Conservation (phyloP, 768 basidiomycete genomes). For the Psilocybe cyanescens region DNA sequence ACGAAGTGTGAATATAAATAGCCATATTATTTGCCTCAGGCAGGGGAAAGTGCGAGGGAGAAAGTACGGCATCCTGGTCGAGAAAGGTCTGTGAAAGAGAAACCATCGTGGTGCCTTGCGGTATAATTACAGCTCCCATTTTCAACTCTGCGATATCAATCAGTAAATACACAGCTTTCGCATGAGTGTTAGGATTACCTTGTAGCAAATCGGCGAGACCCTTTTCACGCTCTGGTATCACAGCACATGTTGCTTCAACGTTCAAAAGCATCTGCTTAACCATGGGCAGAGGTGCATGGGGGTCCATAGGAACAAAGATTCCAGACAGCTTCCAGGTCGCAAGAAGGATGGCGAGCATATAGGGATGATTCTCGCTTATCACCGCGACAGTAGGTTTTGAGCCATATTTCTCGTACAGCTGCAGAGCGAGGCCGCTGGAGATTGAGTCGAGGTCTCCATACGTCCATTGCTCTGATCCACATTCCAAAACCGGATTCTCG, state of each 20-base stretch:
- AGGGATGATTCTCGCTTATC: slow-evolving; percentile 33
- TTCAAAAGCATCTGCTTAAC: slow-evolving; percentile 27
- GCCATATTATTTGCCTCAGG: slow-evolving; percentile 16
- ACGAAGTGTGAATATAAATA: slow-evolving; percentile 34
- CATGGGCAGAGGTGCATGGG: slow-evolving; percentile 27
- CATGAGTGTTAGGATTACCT: slow-evolving; percentile 8
- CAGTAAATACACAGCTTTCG: background rate
- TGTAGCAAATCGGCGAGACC: slow-evolving; percentile 12
- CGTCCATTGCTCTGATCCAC: slow-evolving; percentile 28
- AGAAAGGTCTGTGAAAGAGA: slow-evolving; percentile 24
- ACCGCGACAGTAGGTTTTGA: slow-evolving; percentile 24
- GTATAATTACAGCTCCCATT: background rate
- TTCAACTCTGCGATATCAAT: slow-evolving; percentile 2
- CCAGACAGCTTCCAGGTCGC: slow-evolving; percentile 35
- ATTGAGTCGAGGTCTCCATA: slow-evolving; percentile 32
- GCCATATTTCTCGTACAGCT: slow-evolving; percentile 22
- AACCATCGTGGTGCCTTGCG: slow-evolving; percentile 21
- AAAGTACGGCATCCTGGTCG: slow-evolving; percentile 16
- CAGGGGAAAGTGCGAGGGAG: background rate
- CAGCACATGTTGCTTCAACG: slow-evolving; percentile 23
- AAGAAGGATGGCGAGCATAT: slow-evolving; percentile 25
- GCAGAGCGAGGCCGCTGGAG: slow-evolving; percentile 28
- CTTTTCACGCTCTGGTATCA: slow-evolving; percentile 20
- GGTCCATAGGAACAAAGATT: slow-evolving; percentile 31
- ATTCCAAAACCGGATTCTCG: slow-evolving; percentile 22